Evolutionary conservation across 768 basidiomycete species (phyloP).

Genomic region (Mycena olivaceomarginata): DNA sequence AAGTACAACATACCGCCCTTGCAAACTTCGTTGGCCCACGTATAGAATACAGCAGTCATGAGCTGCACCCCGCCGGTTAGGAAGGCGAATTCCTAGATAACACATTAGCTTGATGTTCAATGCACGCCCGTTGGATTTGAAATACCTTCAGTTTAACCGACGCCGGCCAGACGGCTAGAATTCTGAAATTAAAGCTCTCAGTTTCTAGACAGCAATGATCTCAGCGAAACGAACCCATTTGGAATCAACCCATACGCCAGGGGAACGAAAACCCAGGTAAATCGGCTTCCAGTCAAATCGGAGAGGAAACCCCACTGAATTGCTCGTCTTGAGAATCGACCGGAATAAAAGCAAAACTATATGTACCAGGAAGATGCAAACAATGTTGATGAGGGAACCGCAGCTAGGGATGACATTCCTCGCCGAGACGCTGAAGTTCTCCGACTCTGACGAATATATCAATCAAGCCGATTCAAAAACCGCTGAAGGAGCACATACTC

Average conservation of each 20-base stretch:
- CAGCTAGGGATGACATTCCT: slow-evolving; percentile 51
- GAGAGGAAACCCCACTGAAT: slow-evolving; percentile 49
- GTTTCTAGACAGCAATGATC: slow-evolving; percentile 9
- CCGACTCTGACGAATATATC: slow-evolving; percentile 38
- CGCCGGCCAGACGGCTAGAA: slow-evolving; percentile 49
- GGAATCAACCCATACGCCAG: slow-evolving; percentile 43
- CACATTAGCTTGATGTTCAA: background rate
- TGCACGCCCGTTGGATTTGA: no score
- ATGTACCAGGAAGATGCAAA: slow-evolving; percentile 46
- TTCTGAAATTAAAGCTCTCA: slow-evolving; percentile 34
- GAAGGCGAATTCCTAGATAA: slow-evolving; percentile 46
- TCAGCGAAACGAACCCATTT: slow-evolving; percentile 23
- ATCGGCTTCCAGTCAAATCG: slow-evolving; percentile 49
- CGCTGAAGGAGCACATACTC: slow-evolving; percentile 32
- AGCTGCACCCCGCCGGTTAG: slow-evolving; percentile 50
- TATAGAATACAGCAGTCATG: slow-evolving; percentile 52
- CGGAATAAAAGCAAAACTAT: background rate
- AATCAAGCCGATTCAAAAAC: background rate
- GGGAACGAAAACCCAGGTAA: slow-evolving; percentile 50
- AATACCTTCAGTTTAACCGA: slow-evolving; percentile 46
- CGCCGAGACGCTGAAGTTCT: slow-evolving; percentile 45
- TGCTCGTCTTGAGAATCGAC: background rate
- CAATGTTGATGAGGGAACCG: slow-evolving; percentile 47
- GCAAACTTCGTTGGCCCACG: slow-evolving; percentile 50
- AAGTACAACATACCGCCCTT: slow-evolving; percentile 27